phyloP scores from a whole-genome alignment of 2,329 filamentous ascomycete genomes.

The Pseudogymnoascus sp. region DNA sequence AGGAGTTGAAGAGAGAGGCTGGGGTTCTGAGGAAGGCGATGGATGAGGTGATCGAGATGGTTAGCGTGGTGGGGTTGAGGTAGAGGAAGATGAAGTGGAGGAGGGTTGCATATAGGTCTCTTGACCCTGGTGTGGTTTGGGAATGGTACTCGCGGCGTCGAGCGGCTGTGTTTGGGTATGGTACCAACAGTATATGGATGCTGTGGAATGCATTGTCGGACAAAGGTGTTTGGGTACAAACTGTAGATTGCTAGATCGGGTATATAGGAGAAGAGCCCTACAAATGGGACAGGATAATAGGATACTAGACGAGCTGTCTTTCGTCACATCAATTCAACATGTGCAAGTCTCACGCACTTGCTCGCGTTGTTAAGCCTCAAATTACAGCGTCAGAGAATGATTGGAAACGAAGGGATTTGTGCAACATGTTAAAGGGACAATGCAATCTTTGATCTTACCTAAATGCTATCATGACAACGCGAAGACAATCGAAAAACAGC shows the following conservation, averaged over 20 bases:
- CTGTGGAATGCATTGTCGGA: background rate
- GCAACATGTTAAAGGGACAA: background rate
- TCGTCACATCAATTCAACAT: background rate
- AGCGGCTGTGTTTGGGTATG: background rate
- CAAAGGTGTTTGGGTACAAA: background rate
- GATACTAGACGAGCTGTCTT: background rate
- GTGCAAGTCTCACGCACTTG: background rate
- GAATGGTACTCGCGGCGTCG: background rate
- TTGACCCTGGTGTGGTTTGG: background rate
- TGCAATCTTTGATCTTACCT: background rate
- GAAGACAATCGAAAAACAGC: background rate
- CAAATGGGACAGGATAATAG: background rate
- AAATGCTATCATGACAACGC: background rate
- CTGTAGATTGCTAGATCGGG: background rate
- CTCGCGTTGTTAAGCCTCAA: background rate
- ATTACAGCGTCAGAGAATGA: background rate
- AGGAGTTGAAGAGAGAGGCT: conserved; percentile 50
- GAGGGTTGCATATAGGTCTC: background rate
- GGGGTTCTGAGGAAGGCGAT: conserved; percentile 51
- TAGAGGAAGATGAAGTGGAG: background rate
- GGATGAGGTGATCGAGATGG: conserved; percentile 48
- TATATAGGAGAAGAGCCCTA: background rate
- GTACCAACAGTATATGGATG: background rate
- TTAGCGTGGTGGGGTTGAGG: background rate
- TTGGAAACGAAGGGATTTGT: background rate